These are phyloP conservation scores for Globisporangium cystogenes DNA, from an alignment of 352 stramenopile genomes.

Conservation along the genomic window DNA sequence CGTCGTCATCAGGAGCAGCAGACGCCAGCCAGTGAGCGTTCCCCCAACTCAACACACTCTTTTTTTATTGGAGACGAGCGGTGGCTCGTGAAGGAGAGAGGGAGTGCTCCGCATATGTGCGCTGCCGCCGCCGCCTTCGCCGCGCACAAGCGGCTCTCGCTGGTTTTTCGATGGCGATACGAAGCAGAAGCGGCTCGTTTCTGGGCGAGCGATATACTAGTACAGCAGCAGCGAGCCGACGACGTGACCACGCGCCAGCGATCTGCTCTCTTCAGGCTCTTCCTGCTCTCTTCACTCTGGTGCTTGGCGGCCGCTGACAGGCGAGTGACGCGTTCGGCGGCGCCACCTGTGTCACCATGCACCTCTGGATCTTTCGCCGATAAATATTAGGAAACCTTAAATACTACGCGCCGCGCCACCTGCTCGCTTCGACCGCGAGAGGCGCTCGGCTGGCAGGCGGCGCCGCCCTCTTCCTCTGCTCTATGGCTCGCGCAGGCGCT, in stretches of 20 bases:
- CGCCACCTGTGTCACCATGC: not conserved
- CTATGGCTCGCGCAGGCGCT: not conserved
- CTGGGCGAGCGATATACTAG: not conserved
- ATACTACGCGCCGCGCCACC: not conserved
- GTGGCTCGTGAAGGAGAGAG: too few relatives aligned
- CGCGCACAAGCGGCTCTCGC: too few relatives aligned
- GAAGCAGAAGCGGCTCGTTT: conserved; percentile 1
- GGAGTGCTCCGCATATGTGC: too few relatives aligned
- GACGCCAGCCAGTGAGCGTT: not conserved
- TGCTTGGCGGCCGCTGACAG: not conserved
- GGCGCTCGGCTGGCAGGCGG: not conserved
- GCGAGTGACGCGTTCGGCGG: not conserved
- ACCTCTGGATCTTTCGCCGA: not conserved
- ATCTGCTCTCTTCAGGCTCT: not conserved
- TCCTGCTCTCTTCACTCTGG: not conserved
- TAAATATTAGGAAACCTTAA: conserved; percentile 1
- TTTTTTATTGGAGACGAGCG: too few relatives aligned
- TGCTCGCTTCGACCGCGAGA: conserved; percentile 3
- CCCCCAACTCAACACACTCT: too few relatives aligned
- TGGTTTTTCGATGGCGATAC: too few relatives aligned
- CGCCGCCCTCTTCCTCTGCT: not conserved
- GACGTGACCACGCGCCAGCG: conserved; percentile 1
- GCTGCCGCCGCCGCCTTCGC: too few relatives aligned
- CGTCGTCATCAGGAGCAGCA: not conserved
- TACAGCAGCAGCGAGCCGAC: too few relatives aligned